phyloP scores from a whole-genome alignment of 208 protist species.

The Trypanosoma caninum region DNA sequence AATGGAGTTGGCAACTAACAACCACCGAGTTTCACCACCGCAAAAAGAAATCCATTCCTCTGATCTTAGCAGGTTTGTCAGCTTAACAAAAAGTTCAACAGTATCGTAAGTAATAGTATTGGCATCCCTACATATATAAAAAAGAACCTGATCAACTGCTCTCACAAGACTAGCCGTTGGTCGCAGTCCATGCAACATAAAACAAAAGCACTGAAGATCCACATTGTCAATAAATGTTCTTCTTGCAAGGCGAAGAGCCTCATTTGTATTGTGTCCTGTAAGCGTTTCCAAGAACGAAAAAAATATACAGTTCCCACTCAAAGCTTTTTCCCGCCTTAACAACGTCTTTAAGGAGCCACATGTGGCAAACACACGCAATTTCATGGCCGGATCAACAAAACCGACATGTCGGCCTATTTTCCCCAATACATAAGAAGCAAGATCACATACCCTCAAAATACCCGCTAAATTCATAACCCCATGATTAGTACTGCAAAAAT shows the following conservation, averaged over 20 bases:
- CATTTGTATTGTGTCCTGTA: neutral
- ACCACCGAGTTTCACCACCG: neutral
- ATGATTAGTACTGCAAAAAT: neutral
- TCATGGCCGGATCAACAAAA: neutral
- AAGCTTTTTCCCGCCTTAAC: neutral
- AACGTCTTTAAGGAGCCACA: neutral
- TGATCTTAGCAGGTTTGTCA: neutral
- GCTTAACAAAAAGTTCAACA: neutral
- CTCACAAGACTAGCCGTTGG: neutral
- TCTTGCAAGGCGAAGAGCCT: neutral
- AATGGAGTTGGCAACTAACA: neutral
- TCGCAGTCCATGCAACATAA: neutral
- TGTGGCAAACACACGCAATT: neutral
- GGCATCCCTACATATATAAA: neutral
- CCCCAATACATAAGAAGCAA: slow-evolving; percentile 1
- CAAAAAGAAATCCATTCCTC: neutral
- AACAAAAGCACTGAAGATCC: slow-evolving; percentile 2
- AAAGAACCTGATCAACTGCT: neutral
- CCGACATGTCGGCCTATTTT: neutral
- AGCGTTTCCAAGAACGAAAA: neutral
- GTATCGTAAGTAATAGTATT: neutral
- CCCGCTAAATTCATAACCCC: neutral
- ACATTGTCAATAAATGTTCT: neutral
- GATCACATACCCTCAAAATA: neutral
- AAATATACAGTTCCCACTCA: neutral